Percentiles rank a stretch among this genome's conserved stretches.
Evolutionary conservation across 2,329 filamentous ascomycete species (phyloP).

Genomic region (Fusarium sp.): DNA sequence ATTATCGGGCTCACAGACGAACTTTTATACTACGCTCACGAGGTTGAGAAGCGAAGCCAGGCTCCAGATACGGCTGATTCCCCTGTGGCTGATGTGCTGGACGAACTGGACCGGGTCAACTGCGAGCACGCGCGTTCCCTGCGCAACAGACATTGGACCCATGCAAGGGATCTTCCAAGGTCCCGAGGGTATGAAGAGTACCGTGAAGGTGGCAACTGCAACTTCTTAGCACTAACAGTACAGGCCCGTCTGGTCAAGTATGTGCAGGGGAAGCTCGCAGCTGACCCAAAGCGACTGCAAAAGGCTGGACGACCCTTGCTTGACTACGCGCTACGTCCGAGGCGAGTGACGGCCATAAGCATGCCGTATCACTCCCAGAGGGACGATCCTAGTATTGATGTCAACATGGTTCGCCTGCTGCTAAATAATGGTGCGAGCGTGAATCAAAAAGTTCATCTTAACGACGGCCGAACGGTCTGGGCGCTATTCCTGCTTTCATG

Average conservation of each 20-base stretch:
- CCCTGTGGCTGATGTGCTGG: not conserved
- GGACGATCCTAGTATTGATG: conserved; percentile 7
- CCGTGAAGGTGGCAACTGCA: not conserved
- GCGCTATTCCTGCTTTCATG: not conserved
- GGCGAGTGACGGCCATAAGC: conserved; percentile 7
- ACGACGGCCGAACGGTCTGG: not conserved
- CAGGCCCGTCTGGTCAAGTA: not conserved
- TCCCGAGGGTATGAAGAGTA: not conserved
- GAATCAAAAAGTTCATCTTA: not conserved
- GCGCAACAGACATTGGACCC: not conserved
- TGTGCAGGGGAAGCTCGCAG: not conserved
- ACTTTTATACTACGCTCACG: conserved; percentile 8
- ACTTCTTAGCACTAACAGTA: not conserved
- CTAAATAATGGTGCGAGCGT: not conserved
- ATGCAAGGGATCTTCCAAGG: not conserved
- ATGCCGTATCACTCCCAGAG: conserved; percentile 6
- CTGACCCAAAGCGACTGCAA: not conserved
- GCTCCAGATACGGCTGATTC: not conserved
- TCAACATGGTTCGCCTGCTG: not conserved
- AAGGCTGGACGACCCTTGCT: not conserved
- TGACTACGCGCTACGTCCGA: conserved; percentile 13
- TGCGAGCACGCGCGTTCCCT: not conserved
- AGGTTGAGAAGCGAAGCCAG: conserved; percentile 1
- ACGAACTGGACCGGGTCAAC: not conserved
- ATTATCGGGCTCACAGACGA: conserved; percentile 10